Conservation (phyloP, 805 yeast species). For the Saccharomyces cerevisiae region DNA sequence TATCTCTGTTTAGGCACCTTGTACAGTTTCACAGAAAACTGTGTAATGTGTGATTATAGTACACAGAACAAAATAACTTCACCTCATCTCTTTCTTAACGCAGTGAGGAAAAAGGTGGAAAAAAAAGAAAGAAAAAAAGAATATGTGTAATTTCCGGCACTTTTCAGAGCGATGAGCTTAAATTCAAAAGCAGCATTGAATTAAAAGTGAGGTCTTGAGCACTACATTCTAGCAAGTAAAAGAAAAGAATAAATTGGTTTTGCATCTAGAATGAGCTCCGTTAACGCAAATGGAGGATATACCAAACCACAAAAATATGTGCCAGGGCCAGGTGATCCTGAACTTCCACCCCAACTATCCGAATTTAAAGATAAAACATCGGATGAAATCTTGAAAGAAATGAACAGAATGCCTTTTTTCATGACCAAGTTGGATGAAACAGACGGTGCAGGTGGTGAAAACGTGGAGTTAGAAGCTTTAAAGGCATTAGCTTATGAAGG, state of each 20-base stretch:
- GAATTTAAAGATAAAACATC: constrained; percentile 52
- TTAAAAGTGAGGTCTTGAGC: background rate
- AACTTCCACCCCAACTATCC: constrained; percentile 73
- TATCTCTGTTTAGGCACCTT: background rate
- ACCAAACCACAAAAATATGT: constrained; percentile 34
- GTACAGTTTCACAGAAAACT: background rate
- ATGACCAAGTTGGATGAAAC: constrained; percentile 80
- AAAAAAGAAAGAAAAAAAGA: background rate
- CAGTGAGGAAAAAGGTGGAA: background rate
- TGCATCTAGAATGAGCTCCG: background rate
- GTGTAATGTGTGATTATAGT: background rate
- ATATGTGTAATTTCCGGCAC: background rate
- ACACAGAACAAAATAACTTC: background rate
- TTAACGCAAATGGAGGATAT: background rate
- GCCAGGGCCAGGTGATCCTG: constrained; percentile 56
- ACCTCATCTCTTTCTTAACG: background rate
- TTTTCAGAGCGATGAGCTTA: background rate
- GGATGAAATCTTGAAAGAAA: constrained; percentile 68
- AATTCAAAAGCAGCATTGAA: background rate
- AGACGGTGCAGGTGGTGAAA: constrained; percentile 71
- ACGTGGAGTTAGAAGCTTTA: constrained; percentile 73
- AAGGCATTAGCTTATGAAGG: constrained; percentile 92
- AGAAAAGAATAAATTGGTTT: background rate
- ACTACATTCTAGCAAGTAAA: constrained; percentile 1
- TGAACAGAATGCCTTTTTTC: constrained; percentile 84